Evolutionary conservation across 257 asterid species (phyloP).

Genomic region (Solanum bukasovii): DNA sequence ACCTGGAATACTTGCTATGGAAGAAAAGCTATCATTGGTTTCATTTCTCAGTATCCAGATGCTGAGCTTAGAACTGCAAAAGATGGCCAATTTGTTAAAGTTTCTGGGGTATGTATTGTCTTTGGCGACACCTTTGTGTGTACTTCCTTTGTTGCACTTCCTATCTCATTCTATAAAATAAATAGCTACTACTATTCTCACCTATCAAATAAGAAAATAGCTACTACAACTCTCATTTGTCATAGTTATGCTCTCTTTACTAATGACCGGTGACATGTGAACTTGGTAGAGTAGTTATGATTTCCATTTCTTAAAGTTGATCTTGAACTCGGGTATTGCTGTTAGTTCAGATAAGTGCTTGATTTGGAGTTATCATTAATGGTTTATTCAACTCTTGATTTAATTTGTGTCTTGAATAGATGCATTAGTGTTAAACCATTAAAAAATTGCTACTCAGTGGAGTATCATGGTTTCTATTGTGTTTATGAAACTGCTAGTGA

Average conservation of each 20-base stretch:
- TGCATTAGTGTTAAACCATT: not conserved
- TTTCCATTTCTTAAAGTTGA: not conserved
- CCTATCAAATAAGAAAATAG: not conserved
- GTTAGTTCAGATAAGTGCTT: not conserved
- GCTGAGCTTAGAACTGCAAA: constrained; percentile 79
- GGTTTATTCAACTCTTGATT: not conserved
- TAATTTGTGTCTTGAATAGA: not conserved
- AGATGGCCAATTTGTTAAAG: constrained; percentile 84
- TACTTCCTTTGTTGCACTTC: not conserved
- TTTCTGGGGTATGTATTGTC: constrained; percentile 66
- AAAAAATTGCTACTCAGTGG: not conserved
- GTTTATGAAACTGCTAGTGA: not conserved
- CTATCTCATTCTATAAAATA: not conserved
- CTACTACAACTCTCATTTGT: not conserved
- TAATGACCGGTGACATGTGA: not conserved
- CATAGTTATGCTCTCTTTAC: not conserved
- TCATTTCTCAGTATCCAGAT: constrained; percentile 52
- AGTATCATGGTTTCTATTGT: not conserved
- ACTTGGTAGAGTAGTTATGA: not conserved
- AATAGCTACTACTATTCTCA: not conserved
- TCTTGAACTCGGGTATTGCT: not conserved
- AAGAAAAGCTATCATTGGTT: constrained; percentile 54
- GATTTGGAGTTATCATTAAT: not conserved
- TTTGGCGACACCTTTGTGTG: not conserved
- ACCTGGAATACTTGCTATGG: constrained; percentile 79